phyloP scores from a whole-genome alignment of 768 basidiomycete genomes.

The Collybia nuda region DNA sequence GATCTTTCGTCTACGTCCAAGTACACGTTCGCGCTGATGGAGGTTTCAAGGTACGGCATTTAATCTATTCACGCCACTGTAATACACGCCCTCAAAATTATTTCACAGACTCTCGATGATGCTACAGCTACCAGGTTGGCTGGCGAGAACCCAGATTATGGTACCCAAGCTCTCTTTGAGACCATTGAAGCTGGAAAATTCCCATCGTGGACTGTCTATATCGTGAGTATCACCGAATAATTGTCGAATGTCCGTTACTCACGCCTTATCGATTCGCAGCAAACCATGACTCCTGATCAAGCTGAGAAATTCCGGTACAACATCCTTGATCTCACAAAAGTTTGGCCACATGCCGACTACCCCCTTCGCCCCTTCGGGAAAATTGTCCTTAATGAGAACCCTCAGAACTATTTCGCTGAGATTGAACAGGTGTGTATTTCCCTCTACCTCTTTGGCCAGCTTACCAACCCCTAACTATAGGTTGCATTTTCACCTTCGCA shows the following conservation, averaged over 20 bases:
- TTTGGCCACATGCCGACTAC: conserved; percentile 86
- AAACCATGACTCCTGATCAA: conserved; percentile 93
- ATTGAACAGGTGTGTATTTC: conserved; percentile 76
- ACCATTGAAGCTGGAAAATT: conserved; percentile 78
- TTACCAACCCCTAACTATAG: conserved; percentile 31
- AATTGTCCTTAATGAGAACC: conserved; percentile 76
- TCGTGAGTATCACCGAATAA: conserved; percentile 45
- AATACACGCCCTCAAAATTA: not conserved
- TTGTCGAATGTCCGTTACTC: not conserved
- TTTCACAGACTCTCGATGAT: conserved; percentile 64
- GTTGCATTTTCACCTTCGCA: conserved; percentile 89
- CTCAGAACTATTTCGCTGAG: conserved; percentile 90
- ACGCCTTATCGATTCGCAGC: conserved; percentile 35
- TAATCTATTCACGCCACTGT: not conserved
- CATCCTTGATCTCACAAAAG: conserved; percentile 86
- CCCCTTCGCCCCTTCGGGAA: conserved; percentile 90
- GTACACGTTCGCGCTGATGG: conserved; percentile 77
- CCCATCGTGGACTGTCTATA: conserved; percentile 88
- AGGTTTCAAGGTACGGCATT: conserved; percentile 68
- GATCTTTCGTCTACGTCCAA: conserved; percentile 84
- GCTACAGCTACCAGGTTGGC: conserved; percentile 64
- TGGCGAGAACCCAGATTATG: conserved; percentile 84
- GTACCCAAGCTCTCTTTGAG: conserved; percentile 74
- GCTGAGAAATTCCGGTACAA: conserved; percentile 91
- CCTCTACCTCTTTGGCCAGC: conserved; percentile 13